Base-by-base conservation (phyloP, 331 rosid genomes). In the Dryas integrifolia region DNA sequence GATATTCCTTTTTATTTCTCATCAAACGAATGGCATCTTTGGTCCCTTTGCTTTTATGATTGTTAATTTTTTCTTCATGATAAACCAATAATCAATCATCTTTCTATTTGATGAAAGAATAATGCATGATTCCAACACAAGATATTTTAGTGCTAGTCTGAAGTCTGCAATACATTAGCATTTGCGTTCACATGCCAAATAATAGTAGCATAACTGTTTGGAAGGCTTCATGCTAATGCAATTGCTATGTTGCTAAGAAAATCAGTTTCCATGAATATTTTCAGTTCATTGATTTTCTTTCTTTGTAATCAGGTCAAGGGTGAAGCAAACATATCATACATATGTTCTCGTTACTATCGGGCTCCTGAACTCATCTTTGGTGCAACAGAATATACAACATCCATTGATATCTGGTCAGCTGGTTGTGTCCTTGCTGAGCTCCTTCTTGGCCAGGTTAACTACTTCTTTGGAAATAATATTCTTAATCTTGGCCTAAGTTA, bases 361-460 rank as follows among this genome's bases (percentile, higher is more conserved):
- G 98, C 97, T 74, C 99, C 99, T 24, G 97, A 95, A 72, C 89
- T 95, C 78, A 95, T 95, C 82, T 95, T 95, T 79, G 98, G 99
- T 80, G 98, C 99, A 11, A 92, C 97, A 41, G 99, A 92, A 82
- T 95, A 92, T 81, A 86, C 99, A 67, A 84, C 97, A 63, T 89
- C 96, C 49, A 84, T 95, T 52, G 99, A 95, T 80, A 87, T 92
- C 58, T 92, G 99, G 99, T 95, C 98, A 70, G 93, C 97, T 86
- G 99, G 99, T 78, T 95, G 99, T 84, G 99, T 89, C 64, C 99
- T 95, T 62, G 99, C 99, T 4, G 96, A 95, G 86, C 98, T 95
- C 72, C 98, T 95, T 79, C 84, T 92, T 53, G 98, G 98, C 79
- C 96, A 89, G 97, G 99, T 95, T 74, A 46, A 79, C 80, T 43